Base-by-base conservation (phyloP, 2,329 filamentous ascomycete genomes). In the Alternaria sp. region DNA sequence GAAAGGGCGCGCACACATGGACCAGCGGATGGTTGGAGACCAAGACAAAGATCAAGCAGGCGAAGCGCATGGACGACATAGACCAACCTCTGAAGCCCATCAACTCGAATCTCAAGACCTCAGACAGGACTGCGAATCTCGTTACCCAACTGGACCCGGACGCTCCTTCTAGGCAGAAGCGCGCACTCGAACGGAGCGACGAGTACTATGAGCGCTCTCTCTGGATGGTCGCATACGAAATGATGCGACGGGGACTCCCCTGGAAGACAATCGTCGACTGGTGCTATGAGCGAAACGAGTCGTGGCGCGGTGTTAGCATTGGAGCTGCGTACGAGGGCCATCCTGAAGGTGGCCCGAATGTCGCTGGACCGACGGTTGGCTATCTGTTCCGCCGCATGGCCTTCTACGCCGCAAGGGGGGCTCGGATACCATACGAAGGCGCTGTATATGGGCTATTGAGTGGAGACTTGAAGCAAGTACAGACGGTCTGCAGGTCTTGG, bases 181-280 rank as follows among this genome's bases (percentile, higher is more conserved):
- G 92, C 57, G 88, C 86, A 54, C 83, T 98, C 44, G 91, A 97
- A 75, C 87, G 89, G 23, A 89, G 94, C 72, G 96, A 99, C 75
- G 89, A 93, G 68, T 94, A 90, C 73, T 96, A 95, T 66, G 96
- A 99, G 81, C 88, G 91, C 57, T 91, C 93, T 3, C 92, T 97
- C 50, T 98, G 96, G 94, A 86, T 94, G 64, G 91, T 92, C n/a
- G 96, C 93, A 80, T 98, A 93, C 83, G 93, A 97, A 78, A 92
- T 97, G 84, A 84, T 99, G 56, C 89, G 95, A 52, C 89, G 93
- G 49, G 96, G 96, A n/a, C 90, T 89, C 69, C 88, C 86, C 65
- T 88, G 91, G 81, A 81, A 86, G 9, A 87, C 91, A 40, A 91
- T 98, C 66, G 88, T 89, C 58, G 91, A 94, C 52, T 97, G 93